Evolutionary conservation across 1,139 yeast genomes (phyloP).

Genomic region (Saccharomyces hybrid): DNA sequence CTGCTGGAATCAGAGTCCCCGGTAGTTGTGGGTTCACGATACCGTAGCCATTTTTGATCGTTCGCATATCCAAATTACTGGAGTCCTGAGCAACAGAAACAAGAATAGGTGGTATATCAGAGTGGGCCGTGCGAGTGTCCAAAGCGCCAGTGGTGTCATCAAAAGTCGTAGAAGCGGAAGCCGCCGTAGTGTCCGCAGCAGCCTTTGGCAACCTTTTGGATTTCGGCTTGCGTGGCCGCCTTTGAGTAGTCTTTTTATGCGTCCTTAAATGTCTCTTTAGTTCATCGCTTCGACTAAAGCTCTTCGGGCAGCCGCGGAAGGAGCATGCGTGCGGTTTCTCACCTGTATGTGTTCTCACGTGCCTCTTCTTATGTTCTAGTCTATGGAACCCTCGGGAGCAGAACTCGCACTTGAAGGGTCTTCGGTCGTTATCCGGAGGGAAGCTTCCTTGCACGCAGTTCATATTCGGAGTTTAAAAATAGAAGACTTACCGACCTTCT

Average conservation of each 20-base stretch:
- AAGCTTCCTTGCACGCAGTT: conserved; percentile 5
- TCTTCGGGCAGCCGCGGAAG: conserved; percentile 78
- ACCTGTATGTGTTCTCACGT: conserved; percentile 91
- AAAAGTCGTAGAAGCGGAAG: neutral
- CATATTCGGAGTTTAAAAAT: neutral
- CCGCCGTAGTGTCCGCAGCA: neutral
- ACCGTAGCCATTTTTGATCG: neutral
- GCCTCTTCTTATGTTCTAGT: conserved; percentile 89
- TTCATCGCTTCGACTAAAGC: conserved; percentile 84
- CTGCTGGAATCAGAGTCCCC: neutral
- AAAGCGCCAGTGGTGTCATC: neutral
- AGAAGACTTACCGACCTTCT: neutral
- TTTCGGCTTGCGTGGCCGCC: conserved; percentile 1
- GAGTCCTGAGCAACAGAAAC: neutral
- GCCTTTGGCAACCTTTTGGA: neutral
- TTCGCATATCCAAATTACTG: neutral
- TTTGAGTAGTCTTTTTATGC: conserved; percentile 36
- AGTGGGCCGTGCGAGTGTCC: neutral
- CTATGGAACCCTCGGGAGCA: conserved; percentile 91
- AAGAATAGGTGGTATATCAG: neutral
- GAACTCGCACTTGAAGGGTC: conserved; percentile 83
- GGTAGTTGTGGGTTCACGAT: neutral
- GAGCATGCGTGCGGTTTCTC: conserved; percentile 89
- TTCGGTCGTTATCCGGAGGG: conserved; percentile 22
- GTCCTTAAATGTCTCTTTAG: conserved; percentile 82